Base-by-base conservation (phyloP, 352 stramenopile species). In the Phytophthora parvispora region DNA sequence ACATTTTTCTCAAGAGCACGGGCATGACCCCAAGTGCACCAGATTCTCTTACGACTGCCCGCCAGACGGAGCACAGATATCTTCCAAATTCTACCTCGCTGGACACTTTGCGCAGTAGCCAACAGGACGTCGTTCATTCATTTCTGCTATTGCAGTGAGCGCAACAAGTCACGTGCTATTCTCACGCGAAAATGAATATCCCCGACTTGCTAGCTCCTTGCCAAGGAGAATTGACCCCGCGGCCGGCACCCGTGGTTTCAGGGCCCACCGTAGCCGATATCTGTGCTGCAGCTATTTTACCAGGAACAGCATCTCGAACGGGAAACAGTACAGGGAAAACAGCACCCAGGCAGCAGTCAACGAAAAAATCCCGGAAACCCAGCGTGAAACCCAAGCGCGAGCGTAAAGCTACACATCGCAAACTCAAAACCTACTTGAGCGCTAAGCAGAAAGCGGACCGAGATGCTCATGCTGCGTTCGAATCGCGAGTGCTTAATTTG, bases 401-500 rank as follows among this genome's bases (percentile, higher is more conserved):
- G 27, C n/a, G 5, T 24, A 47, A 38, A 49, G 45, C 6, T 22
- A 18, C n/a, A 12, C 48, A 53, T 10, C 38, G 59, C n/a, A 67
- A 60, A 16, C 34, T n/a, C 32, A 67, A 67, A 51, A 52, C 60
- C 13, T 62, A 62, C 9, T 42, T 70, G 54, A 70, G 54, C 29
- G 47, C 63, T 25, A 50, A 31, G 2, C 64, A 72, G 57, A 59
- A 38, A 49, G 47, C 62, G 32, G 31, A 68, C 12, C 56, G 53
- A 66, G 27, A 47, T 18, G 56, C 29, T 18, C 62, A 75, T 18
- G 72, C 66, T 8, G 18, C 20, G 4, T 64, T 74, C 32, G 34
- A 67, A 49, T 77, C 72, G 1, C 43, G 52, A 4, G 45, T 72
- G 6, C 54, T 72, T 20, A 75, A 77, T 25, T 51, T 80, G 59